Evolutionary conservation across 2,329 filamentous ascomycete species (phyloP).

Genomic region (Passalora sequoiae): DNA sequence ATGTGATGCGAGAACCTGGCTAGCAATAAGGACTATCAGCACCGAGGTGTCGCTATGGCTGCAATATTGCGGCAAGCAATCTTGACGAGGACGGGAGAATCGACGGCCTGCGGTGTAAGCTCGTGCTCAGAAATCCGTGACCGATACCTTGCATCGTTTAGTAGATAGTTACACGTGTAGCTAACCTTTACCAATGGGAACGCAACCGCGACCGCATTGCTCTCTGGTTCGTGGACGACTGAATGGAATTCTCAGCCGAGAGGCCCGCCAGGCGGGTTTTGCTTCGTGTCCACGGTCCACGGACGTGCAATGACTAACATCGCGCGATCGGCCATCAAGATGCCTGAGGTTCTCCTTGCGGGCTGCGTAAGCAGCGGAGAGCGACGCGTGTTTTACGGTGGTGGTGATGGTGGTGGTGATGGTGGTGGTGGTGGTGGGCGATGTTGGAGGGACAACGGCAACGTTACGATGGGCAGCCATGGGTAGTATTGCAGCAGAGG

Average conservation of each 20-base stretch:
- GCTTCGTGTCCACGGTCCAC: background rate
- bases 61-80: constrained; percentile 8
- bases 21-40: constrained; percentile 4
- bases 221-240: background rate
- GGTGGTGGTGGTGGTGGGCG: no score
- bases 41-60: background rate
- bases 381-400: no score
- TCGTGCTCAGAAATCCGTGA: constrained; percentile 7
- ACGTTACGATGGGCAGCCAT: no score
- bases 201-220: background rate
- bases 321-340: background rate
- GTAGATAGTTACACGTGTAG: constrained; percentile 8
- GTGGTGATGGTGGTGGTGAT: no score
- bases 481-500: no score
- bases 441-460: no score
- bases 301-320: background rate
- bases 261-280: background rate
- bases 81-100: background rate
- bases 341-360: no score
- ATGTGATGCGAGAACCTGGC: constrained; percentile 7
- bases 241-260: background rate
- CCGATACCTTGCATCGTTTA: constrained; percentile 7
- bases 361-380: no score
- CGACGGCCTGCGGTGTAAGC: constrained; percentile 3
- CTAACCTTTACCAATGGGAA: constrained; percentile 7